These are phyloP conservation scores for Phialophora verrucosa DNA, from an alignment of 2,329 filamentous ascomycete genomes.

Conservation along the genomic window DNA sequence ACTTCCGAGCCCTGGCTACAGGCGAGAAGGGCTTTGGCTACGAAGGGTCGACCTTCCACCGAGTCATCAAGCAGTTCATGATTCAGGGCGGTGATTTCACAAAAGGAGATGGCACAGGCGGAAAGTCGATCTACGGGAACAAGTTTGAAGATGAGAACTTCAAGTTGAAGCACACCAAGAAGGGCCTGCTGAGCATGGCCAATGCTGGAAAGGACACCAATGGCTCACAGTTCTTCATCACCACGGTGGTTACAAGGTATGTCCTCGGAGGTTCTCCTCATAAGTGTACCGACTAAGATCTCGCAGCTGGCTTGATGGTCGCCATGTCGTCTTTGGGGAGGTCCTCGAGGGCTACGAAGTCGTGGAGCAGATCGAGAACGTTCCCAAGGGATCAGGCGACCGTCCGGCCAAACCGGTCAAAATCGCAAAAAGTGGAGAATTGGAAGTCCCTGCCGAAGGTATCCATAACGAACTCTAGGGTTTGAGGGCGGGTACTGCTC, in stretches of 20 bases:
- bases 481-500: conserved; percentile 40
- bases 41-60: conserved; percentile 70
- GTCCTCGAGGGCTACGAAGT: conserved; percentile 71
- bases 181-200: conserved; percentile 69
- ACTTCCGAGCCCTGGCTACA: conserved; percentile 68
- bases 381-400: conserved; percentile 62
- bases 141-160: conserved; percentile 75
- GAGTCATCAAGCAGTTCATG: conserved; percentile 74
- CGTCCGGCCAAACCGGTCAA: conserved; percentile 65
- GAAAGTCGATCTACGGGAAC: conserved; percentile 70
- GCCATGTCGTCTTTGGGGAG: conserved; percentile 72
- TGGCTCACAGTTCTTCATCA: conserved; percentile 72
- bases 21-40: conserved; percentile 72
- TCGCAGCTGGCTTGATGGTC: conserved; percentile 64
- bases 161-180: conserved; percentile 71
- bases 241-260: conserved; percentile 62
- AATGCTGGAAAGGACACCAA: conserved; percentile 58
- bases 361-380: conserved; percentile 69
- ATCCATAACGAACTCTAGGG: conserved; percentile 69
- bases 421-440: conserved; percentile 70
- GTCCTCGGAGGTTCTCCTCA: conserved; percentile 16
- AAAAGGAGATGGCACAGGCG: conserved; percentile 67
- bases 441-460: conserved; percentile 68
- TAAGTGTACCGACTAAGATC: conserved; percentile 16
- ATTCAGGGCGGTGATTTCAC: conserved; percentile 74